phyloP scores from a whole-genome alignment of 2,329 filamentous ascomycete genomes.

The Dactylella cylindrospora region DNA sequence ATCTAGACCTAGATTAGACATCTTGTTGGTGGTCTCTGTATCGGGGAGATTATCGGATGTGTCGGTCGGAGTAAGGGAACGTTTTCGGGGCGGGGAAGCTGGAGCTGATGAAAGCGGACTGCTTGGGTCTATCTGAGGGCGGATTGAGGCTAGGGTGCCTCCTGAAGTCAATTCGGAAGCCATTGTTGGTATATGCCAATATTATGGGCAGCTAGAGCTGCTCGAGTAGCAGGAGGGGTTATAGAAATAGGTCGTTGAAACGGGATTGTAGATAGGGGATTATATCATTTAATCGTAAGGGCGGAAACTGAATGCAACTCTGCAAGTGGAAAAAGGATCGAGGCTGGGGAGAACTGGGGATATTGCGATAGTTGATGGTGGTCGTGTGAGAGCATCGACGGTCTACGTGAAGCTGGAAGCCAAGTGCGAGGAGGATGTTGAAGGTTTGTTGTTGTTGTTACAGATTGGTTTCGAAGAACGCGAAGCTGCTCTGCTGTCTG shows the following conservation, averaged over 20 bases:
- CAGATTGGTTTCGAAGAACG: no score
- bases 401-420: no score
- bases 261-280: neutral
- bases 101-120: slow-evolving; percentile 30
- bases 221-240: neutral
- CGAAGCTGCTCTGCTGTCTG: no score
- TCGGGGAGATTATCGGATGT: slow-evolving; percentile 12
- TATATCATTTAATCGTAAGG: no score
- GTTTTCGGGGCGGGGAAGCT: slow-evolving; percentile 13
- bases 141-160: slow-evolving; percentile 3
- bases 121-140: slow-evolving; percentile 20
- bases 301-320: no score
- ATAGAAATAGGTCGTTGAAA: slow-evolving; percentile 1
- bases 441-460: no score
- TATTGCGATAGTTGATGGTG: no score
- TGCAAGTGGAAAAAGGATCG: no score
- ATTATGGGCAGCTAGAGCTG: neutral
- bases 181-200: slow-evolving; percentile 3
- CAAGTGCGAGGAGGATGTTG: no score
- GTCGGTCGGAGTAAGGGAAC: slow-evolving; percentile 10
- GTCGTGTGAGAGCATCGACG: no score
- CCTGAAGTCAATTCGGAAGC: neutral
- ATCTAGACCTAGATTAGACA: slow-evolving; percentile 30
- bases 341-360: no score
- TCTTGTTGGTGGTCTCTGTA: slow-evolving; percentile 27